Evolutionary conservation across 2,329 filamentous ascomycete species (phyloP).

Genomic region (Ploettnerulaceae sp.): DNA sequence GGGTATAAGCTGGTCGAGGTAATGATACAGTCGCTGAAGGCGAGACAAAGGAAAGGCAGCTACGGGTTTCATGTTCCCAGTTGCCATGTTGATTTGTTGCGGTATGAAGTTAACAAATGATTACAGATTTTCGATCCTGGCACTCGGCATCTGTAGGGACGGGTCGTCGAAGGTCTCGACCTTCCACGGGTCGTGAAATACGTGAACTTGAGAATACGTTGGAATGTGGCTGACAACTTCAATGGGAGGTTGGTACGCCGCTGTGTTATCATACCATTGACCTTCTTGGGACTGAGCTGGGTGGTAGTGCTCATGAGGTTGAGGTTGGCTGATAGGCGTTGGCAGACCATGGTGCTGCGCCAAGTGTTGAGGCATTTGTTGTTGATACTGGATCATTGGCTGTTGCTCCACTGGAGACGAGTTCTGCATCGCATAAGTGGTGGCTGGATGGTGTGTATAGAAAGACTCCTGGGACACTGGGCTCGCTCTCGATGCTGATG

Average conservation of each 20-base stretch:
- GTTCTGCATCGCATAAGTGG: constrained; percentile 45
- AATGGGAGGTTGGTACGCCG: constrained; percentile 52
- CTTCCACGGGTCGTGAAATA: constrained; percentile 54
- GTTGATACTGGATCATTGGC: constrained; percentile 37
- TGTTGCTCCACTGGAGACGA: constrained; percentile 44
- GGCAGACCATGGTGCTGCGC: constrained; percentile 23
- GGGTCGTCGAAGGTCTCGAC: constrained; percentile 51
- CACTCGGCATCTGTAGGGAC: constrained; percentile 55
- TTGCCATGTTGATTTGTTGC: constrained; percentile 5
- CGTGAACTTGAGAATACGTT: constrained; percentile 45
- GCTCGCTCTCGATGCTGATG: constrained; percentile 49
- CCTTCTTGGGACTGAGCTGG: constrained; percentile 41
- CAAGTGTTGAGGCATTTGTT: constrained; percentile 27
- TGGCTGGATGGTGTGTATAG: constrained; percentile 51
- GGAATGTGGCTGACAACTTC: constrained; percentile 52
- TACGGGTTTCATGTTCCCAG: background rate
- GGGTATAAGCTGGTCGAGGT: constrained; percentile 24
- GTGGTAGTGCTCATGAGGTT: constrained; percentile 39
- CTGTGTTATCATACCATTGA: constrained; percentile 46
- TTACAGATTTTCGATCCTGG: constrained; percentile 52
- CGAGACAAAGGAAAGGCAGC: constrained; percentile 18
- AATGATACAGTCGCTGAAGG: constrained; percentile 24
- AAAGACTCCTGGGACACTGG: constrained; percentile 49
- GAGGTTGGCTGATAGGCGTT: constrained; percentile 32
- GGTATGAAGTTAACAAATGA: background rate